Percentiles rank a stretch among this genome's conserved stretches.
Conservation (phyloP, 495 filamentous ascomycete species). For the Penicillium cataractarum region DNA sequence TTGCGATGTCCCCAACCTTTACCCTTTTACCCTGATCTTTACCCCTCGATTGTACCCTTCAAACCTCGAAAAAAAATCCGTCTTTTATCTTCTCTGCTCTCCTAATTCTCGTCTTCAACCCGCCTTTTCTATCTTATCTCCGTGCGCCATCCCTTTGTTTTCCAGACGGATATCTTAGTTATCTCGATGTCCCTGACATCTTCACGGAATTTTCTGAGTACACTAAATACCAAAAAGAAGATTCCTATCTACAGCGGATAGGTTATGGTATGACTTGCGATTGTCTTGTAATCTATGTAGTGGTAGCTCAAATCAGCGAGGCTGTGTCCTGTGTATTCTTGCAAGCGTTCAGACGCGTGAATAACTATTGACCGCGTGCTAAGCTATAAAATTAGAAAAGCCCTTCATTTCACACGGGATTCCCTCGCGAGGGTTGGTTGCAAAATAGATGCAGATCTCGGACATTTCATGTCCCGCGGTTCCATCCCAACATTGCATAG, state of each 20-base stretch:
- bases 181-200: conserved; percentile 16
- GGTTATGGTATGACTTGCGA: conserved; percentile 16
- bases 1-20: conserved; percentile 13
- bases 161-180: conserved; percentile 19
- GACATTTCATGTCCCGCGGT: too few relatives aligned
- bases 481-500: too few relatives aligned
- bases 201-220: conserved; percentile 20
- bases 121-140: conserved; percentile 19
- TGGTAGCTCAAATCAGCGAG: not conserved
- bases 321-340: not conserved
- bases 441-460: too few relatives aligned
- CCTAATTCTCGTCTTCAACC: conserved; percentile 20
- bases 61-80: conserved; percentile 23
- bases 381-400: too few relatives aligned
- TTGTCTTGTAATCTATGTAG: not conserved
- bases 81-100: conserved; percentile 23
- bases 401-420: too few relatives aligned
- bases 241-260: conserved; percentile 19
- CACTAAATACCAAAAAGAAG: conserved; percentile 19
- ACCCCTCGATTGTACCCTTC: conserved; percentile 13
- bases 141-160: conserved; percentile 14
- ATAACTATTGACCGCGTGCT: not conserved
- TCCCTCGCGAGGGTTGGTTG: too few relatives aligned
- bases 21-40: conserved; percentile 10
- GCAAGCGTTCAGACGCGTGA: not conserved